Evolutionary conservation across 1,139 yeast species (phyloP).

Genomic region (Taphrina flavorubra): DNA sequence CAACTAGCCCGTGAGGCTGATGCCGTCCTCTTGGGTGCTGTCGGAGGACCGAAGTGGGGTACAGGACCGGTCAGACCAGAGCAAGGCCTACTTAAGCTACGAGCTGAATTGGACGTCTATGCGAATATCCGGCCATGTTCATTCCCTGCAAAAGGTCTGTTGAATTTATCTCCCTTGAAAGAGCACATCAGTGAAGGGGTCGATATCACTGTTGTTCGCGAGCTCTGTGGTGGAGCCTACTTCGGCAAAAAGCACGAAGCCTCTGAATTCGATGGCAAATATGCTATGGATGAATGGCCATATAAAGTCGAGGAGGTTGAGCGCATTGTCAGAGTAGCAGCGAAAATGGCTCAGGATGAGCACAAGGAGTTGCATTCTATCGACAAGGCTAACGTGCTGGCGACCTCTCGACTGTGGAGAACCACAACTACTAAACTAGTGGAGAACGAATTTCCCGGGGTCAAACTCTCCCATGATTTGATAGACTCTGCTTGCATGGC

Average conservation of each 20-base stretch:
- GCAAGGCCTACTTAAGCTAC: slow-evolving; percentile 89
- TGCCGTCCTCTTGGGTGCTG: slow-evolving; percentile 95
- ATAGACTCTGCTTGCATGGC: slow-evolving; percentile 99
- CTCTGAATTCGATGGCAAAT: slow-evolving; percentile 61
- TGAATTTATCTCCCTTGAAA: slow-evolving; percentile 86
- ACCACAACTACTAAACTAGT: slow-evolving; percentile 86
- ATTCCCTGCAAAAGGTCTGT: slow-evolving; percentile 83
- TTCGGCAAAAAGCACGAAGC: slow-evolving; percentile 96
- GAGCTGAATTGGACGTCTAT: slow-evolving; percentile 90
- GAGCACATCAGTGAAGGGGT: slow-evolving; percentile 86
- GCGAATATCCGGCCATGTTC: slow-evolving; percentile 97
- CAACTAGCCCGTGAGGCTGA: slow-evolving; percentile 86
- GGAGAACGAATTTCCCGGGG: slow-evolving; percentile 83
- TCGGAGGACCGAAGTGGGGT: slow-evolving; percentile 99
- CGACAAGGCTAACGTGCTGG: slow-evolving; percentile 96
- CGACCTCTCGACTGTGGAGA: slow-evolving; percentile 96
- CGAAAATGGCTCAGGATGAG: slow-evolving; percentile 90
- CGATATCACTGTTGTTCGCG: slow-evolving; percentile 89
- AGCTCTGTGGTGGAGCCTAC: slow-evolving; percentile 96
- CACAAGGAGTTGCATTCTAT: slow-evolving; percentile 85
- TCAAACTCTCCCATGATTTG: slow-evolving; percentile 76
- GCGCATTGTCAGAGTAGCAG: slow-evolving; percentile 97
- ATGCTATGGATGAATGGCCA: slow-evolving; percentile 90
- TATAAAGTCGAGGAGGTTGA: slow-evolving; percentile 89
- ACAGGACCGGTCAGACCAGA: slow-evolving; percentile 94